Conservation (phyloP, 345 rosid species). For the Euphorbia tirucalli region DNA sequence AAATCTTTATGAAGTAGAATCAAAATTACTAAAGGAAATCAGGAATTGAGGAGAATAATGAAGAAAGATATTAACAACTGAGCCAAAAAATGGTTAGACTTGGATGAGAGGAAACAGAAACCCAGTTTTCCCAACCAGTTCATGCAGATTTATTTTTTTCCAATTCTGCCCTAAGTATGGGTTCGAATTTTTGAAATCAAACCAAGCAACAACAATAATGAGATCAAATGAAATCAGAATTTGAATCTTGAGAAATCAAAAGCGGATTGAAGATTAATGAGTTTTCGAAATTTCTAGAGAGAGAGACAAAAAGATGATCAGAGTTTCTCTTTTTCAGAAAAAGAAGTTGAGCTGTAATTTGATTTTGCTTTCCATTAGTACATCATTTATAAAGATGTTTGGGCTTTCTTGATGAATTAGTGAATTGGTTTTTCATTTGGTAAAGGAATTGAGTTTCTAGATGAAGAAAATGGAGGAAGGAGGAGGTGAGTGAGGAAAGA, state of each 20-base stretch:
- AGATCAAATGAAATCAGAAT: background rate
- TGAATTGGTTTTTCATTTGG: too few species aligned
- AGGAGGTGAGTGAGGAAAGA: too few species aligned
- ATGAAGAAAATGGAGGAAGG: too few species aligned
- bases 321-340: background rate
- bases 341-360: background rate
- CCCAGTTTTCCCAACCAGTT: conserved; percentile 89
- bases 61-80: conserved; percentile 72
- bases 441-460: too few species aligned
- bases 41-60: conserved; percentile 80
- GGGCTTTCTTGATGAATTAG: too few species aligned
- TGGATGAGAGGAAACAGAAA: conserved; percentile 41
- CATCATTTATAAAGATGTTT: conserved; percentile 4
- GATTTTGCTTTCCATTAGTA: background rate
- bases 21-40: conserved; percentile 44
- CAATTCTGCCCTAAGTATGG: conserved; percentile 13
- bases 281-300: background rate
- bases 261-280: background rate
- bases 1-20: conserved; percentile 34
- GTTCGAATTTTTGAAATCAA: background rate
- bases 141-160: conserved; percentile 62
- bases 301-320: too few species aligned
- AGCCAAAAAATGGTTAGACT: conserved; percentile 70
- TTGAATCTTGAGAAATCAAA: background rate
- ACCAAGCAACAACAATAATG: background rate